phyloP scores from a whole-genome alignment of 208 protist species.

The Leishmania major region DNA sequence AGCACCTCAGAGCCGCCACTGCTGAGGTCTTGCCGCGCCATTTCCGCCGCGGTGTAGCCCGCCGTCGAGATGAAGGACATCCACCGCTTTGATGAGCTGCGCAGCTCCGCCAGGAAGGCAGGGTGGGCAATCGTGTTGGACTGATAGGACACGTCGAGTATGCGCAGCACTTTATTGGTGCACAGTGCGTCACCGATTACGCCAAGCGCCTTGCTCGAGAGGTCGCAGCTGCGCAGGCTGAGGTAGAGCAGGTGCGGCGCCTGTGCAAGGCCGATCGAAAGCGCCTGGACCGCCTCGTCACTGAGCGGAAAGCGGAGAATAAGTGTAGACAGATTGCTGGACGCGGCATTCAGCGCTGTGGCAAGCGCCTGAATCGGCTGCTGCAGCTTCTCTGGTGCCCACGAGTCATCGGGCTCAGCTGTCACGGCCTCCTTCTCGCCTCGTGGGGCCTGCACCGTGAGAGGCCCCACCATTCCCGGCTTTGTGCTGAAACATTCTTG shows the following conservation, averaged over 20 bases:
- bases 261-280: constrained; percentile 45
- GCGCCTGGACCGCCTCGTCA: constrained; percentile 44
- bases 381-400: constrained; percentile 25
- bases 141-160: constrained; percentile 69
- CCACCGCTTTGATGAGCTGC: constrained; percentile 37
- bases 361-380: constrained; percentile 39
- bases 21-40: constrained; percentile 21
- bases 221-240: constrained; percentile 53
- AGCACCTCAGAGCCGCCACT: constrained; percentile 19
- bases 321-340: constrained; percentile 41
- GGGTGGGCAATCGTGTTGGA: constrained; percentile 51
- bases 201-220: constrained; percentile 39
- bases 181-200: constrained; percentile 39
- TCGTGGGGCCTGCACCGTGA: constrained; percentile 22
- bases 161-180: constrained; percentile 41
- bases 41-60: constrained; percentile 19
- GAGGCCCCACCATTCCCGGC: constrained; percentile 11
- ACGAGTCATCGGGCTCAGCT: constrained; percentile 14
- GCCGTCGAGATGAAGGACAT: constrained; percentile 17
- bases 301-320: constrained; percentile 61
- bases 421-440: not conserved
- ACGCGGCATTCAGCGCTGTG: constrained; percentile 29
- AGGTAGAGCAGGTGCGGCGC: constrained; percentile 44
- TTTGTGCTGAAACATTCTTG: constrained; percentile 61
- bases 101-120: constrained; percentile 34